Evolutionary conservation across 148 eudicot species (phyloP).

Genomic region (Persicaria maculosa): DNA sequence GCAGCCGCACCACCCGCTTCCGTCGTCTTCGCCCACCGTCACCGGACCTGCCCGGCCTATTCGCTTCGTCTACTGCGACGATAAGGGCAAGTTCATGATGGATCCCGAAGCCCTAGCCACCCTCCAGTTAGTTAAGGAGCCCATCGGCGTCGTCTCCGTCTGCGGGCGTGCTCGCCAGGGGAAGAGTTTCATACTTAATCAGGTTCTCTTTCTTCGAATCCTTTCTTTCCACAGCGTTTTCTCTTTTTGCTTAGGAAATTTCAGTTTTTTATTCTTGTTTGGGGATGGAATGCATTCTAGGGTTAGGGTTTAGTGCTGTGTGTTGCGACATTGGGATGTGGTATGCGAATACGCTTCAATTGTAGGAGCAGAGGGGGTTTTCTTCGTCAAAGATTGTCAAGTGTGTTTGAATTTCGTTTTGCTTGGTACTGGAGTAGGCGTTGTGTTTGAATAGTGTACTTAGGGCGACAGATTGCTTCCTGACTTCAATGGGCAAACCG

Average conservation of each 20-base stretch:
- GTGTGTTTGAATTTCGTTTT: background rate
- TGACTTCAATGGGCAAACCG: background rate
- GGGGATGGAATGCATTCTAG: slow-evolving; percentile 5
- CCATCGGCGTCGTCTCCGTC: slow-evolving; percentile 87
- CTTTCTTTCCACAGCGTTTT: background rate
- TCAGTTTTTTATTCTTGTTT: background rate
- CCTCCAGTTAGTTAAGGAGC: slow-evolving; percentile 80
- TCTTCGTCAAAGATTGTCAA: background rate
- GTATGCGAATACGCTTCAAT: background rate
- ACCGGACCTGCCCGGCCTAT: slow-evolving; percentile 76
- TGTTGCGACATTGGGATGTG: background rate
- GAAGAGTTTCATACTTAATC: slow-evolving; percentile 81
- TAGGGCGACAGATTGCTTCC: background rate
- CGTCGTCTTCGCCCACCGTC: slow-evolving; percentile 1
- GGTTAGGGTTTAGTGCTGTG: background rate
- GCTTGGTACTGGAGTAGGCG: background rate
- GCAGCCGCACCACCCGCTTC: slow-evolving; percentile 10
- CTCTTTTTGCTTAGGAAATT: background rate
- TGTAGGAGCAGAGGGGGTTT: background rate
- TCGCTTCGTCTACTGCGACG: slow-evolving; percentile 81
- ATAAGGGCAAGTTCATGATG: slow-evolving; percentile 72
- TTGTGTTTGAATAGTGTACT: background rate
- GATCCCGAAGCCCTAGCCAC: slow-evolving; percentile 92
- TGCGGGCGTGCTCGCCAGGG: slow-evolving; percentile 99
- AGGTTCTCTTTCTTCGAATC: slow-evolving; percentile 32